Percentiles rank a stretch among this genome's conserved stretches.
phyloP scores from a whole-genome alignment of 345 rosid genomes.

The Salix viminalis region DNA sequence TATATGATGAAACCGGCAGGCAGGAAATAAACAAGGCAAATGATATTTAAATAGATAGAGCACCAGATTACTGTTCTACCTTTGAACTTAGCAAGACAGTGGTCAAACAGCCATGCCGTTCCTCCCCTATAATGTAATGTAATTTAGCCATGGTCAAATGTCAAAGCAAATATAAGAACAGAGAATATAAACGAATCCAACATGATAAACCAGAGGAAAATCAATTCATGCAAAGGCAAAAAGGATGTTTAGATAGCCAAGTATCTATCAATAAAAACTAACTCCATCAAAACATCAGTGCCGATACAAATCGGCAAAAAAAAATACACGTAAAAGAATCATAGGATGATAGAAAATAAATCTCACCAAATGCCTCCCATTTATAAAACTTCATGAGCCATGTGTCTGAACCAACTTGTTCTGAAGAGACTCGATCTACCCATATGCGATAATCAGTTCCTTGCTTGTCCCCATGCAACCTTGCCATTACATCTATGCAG shows the following conservation, averaged over 20 bases:
- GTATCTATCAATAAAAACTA: too few relatives aligned
- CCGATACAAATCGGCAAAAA: too few relatives aligned
- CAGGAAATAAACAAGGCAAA: not conserved
- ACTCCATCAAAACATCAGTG: too few relatives aligned
- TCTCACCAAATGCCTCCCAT: constrained; percentile 26
- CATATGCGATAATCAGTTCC: constrained; percentile 8
- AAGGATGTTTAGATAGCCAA: too few relatives aligned
- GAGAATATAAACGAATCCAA: too few relatives aligned
- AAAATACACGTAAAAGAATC: too few relatives aligned
- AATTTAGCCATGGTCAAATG: not conserved
- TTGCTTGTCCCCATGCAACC: constrained; percentile 17
- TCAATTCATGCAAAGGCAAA: too few relatives aligned
- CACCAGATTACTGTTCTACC: constrained; percentile 27
- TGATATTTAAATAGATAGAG: not conserved
- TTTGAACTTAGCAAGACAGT: constrained; percentile 41
- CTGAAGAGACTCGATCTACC: constrained; percentile 13
- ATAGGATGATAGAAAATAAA: not conserved
- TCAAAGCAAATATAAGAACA: not conserved
- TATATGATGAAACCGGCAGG: not conserved
- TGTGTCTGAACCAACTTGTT: constrained; percentile 4
- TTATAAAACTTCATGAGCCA: constrained; percentile 21
- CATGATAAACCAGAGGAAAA: too few relatives aligned
- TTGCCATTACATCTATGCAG: constrained; percentile 15
- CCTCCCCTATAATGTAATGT: constrained; percentile 23
- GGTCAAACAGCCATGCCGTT: constrained; percentile 36